Evolutionary conservation across 345 rosid species (phyloP).

Genomic region (Cardamine chenopodiifolia): DNA sequence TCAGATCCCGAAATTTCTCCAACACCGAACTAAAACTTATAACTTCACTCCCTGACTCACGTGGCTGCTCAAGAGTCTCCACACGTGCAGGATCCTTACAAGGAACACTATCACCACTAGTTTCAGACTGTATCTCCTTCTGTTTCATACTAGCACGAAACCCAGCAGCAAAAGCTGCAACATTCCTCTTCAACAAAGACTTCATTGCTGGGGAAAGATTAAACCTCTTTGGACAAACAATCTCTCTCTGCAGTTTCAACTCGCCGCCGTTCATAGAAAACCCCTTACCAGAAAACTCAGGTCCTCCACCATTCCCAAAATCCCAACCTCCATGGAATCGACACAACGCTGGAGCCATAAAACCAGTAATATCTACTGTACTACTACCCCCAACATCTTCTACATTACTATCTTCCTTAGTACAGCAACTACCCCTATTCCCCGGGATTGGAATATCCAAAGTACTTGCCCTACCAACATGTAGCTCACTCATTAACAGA

Average conservation of each 20-base stretch:
- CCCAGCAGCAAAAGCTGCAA: constrained; percentile 83
- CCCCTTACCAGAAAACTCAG: constrained; percentile 65
- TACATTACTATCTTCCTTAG: constrained; percentile 36
- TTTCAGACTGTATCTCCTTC: constrained; percentile 44
- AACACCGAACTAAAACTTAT: constrained; percentile 57
- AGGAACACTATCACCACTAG: constrained; percentile 39
- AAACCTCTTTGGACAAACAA: constrained; percentile 81
- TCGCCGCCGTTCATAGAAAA: constrained; percentile 50
- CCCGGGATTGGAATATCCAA: constrained; percentile 51
- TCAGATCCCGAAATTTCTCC: constrained; percentile 70
- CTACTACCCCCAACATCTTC: constrained; percentile 44
- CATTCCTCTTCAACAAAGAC: constrained; percentile 78
- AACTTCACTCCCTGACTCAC: constrained; percentile 56
- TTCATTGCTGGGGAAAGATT: constrained; percentile 84
- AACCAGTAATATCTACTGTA: constrained; percentile 46
- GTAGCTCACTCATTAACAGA: constrained; percentile 86
- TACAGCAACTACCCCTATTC: constrained; percentile 32
- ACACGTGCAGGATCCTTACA: constrained; percentile 32
- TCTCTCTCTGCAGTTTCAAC: constrained; percentile 60
- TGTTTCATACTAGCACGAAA: constrained; percentile 74
- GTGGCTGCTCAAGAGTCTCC: constrained; percentile 53
- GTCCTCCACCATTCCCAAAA: constrained; percentile 46
- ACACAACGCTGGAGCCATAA: constrained; percentile 62
- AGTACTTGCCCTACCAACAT: constrained; percentile 72
- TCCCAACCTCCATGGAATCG: constrained; percentile 94